These are phyloP conservation scores for Gynostemma pentaphyllum DNA, from an alignment of 306 rosid species.

Conservation along the genomic window DNA sequence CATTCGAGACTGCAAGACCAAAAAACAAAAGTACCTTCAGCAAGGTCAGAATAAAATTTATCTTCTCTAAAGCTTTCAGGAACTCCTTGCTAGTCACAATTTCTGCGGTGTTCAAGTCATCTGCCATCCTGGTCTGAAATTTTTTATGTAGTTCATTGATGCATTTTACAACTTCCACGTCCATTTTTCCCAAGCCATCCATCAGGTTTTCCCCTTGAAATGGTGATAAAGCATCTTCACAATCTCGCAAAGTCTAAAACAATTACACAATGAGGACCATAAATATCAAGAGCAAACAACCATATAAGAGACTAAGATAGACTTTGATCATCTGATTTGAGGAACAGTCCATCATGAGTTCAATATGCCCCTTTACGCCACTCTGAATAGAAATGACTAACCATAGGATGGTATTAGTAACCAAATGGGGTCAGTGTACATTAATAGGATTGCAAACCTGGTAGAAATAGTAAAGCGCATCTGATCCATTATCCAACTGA, in stretches of 20 bases:
- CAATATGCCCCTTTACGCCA: not conserved
- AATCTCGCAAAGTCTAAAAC: conserved; percentile 83
- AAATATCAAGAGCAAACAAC: not conserved
- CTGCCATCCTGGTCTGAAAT: conserved; percentile 78
- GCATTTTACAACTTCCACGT: conserved; percentile 45
- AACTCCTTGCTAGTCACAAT: conserved; percentile 72
- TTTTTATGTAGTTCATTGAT: conserved; percentile 45
- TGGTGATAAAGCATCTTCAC: conserved; percentile 48
- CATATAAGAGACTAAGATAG: not conserved
- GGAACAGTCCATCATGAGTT: not conserved
- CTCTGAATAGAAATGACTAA: not conserved
- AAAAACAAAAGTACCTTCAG: conserved; percentile 52
- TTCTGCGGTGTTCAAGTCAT: conserved; percentile 84
- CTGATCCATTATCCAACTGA: conserved; percentile 79
- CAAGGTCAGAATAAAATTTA: conserved; percentile 51
- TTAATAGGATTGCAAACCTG: conserved; percentile 36
- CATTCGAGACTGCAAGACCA: not conserved
- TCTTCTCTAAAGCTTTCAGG: conserved; percentile 70
- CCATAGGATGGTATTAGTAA: not conserved
- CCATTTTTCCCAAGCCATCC: conserved; percentile 29
- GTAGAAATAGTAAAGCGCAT: conserved; percentile 67
- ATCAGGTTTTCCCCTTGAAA: conserved; percentile 33
- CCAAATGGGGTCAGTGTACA: not conserved
- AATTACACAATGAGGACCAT: conserved; percentile 18
- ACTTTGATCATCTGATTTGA: not conserved